phyloP scores from a whole-genome alignment of 2,329 filamentous ascomycete genomes.

The Massarina eburnea region DNA sequence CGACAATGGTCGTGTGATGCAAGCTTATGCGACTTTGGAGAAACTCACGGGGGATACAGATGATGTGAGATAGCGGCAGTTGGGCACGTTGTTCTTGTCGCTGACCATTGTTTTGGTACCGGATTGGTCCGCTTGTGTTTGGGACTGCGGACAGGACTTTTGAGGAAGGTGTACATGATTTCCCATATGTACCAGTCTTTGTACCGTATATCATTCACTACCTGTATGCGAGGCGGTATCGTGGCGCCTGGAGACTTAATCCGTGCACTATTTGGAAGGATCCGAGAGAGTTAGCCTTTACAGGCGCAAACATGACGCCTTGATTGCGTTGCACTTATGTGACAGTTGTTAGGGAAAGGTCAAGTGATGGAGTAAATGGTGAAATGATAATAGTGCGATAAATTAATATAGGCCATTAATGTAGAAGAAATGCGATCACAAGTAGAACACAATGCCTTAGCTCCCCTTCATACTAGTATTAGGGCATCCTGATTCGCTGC shows the following conservation, averaged over 20 bases:
- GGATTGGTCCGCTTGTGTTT: conserved; percentile 37
- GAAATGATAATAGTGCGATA: too few species aligned
- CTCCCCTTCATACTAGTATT: too few species aligned
- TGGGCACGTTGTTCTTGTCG: conserved; percentile 2
- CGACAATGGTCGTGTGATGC: conserved; percentile 17
- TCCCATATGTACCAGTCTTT: conserved; percentile 39
- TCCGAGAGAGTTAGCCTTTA: conserved; percentile 24
- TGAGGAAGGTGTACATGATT: conserved; percentile 37
- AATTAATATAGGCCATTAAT: too few species aligned
- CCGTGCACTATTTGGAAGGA: conserved; percentile 39
- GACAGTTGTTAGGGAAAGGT: too few species aligned
- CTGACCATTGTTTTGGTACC: conserved; percentile 24
- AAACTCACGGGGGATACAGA: conserved; percentile 34
- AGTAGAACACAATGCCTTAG: too few species aligned
- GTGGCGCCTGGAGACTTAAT: conserved; percentile 41
- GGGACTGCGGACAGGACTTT: conserved; percentile 38
- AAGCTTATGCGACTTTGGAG: conserved; percentile 27
- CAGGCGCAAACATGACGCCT: not conserved
- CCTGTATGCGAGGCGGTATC: conserved; percentile 29
- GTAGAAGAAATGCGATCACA: too few species aligned
- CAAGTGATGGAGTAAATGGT: too few species aligned
- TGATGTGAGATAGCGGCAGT: conserved; percentile 30
- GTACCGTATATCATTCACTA: conserved; percentile 40
- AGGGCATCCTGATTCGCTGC: too few species aligned
- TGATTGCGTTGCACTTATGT: not conserved